Base-by-base conservation (phyloP, 192 early-diverging fungal genomes). In the Bifiguratus adelaidae region DNA sequence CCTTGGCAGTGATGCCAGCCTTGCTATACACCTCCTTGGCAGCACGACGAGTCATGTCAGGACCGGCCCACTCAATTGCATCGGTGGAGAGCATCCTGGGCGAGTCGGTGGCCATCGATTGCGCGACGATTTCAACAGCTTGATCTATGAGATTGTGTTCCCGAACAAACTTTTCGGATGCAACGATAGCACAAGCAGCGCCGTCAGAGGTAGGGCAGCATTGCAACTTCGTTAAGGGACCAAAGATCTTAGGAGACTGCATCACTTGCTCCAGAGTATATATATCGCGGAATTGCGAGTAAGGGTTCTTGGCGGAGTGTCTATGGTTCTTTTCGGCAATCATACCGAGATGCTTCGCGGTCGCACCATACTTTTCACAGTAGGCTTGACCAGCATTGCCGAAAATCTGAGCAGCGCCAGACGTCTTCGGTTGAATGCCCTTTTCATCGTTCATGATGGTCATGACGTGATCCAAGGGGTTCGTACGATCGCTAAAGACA, bases 201-300 rank as follows among this genome's bases (percentile, higher is more conserved):
- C 83, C 83, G 47, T 86, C 83, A 1, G 81, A 82, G 9, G 80
- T 86, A 21, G 83, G 81, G 49, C 76, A 82, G 62, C 83, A 86
- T 60, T 85, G 81, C 8, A 86, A 65, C 47, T 82, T 73, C 27
- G 80, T 84, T 44, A 86, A 41, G 7, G 81, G 81, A n/a, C 80
- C 83, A 60, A 73, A 82, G 7, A 86, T 64, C 21, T 67, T 73
- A 45, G 63, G 64, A 2, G 81, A 78, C 13, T 68, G 50, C 43
- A 77, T 65, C 6, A 84, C 58, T 52, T 84, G 72, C 18, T 81
- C 79, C 48, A 81, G 53, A 5, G 77, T 66, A 44, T 71, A 77
- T 22, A 67, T 55, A 41, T 74, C 66, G 27, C 67, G 70, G 70
- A 82, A 84, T 63, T 86, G 81, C 13, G 81, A 68, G 59, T 82